A percentile compares a stretch with the other conserved stretches of the same genome.
These are phyloP conservation scores for Metschnikowia gelsemii DNA, from an alignment of 805 yeast species.

Conservation along the genomic window DNA sequence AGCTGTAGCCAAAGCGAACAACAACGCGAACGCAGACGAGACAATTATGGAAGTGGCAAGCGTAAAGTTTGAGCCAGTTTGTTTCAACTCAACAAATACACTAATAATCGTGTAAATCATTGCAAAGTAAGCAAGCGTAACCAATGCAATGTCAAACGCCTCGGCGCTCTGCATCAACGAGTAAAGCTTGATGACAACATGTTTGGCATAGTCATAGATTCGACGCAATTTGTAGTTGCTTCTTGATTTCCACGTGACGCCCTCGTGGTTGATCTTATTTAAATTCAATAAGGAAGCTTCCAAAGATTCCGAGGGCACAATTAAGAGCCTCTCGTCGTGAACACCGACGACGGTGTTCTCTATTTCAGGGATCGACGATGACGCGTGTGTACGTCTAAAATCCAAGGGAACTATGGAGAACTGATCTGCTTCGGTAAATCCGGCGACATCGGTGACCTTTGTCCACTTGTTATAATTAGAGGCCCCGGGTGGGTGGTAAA, in stretches of 20 bases:
- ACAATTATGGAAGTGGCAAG: conserved; percentile 75
- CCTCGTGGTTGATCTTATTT: conserved; percentile 35
- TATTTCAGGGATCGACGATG: conserved; percentile 41
- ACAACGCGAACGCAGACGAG: conserved; percentile 78
- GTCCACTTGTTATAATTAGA: conserved; percentile 47
- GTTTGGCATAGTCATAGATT: conserved; percentile 51
- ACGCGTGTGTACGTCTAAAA: conserved; percentile 47
- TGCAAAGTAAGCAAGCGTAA: conserved; percentile 77
- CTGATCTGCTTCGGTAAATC: conserved; percentile 45
- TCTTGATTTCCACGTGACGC: conserved; percentile 61
- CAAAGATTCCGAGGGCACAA: conserved; percentile 33
- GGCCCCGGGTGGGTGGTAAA: conserved; percentile 39
- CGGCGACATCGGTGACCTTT: conserved; percentile 42
- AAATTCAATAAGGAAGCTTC: conserved; percentile 25
- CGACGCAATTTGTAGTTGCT: conserved; percentile 55
- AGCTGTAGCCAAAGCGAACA: conserved; percentile 67
- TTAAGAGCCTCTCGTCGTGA: conserved; percentile 43
- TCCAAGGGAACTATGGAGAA: conserved; percentile 54
- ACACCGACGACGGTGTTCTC: conserved; percentile 38
- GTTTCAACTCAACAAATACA: conserved; percentile 72
- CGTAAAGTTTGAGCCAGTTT: conserved; percentile 84
- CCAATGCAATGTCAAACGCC: conserved; percentile 76
- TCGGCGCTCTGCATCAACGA: conserved; percentile 69
- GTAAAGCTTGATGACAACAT: conserved; percentile 40
- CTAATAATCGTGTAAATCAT: conserved; percentile 82